Base-by-base conservation (phyloP, 129 eudicot genomes). In the Artemisia argyi region DNA sequence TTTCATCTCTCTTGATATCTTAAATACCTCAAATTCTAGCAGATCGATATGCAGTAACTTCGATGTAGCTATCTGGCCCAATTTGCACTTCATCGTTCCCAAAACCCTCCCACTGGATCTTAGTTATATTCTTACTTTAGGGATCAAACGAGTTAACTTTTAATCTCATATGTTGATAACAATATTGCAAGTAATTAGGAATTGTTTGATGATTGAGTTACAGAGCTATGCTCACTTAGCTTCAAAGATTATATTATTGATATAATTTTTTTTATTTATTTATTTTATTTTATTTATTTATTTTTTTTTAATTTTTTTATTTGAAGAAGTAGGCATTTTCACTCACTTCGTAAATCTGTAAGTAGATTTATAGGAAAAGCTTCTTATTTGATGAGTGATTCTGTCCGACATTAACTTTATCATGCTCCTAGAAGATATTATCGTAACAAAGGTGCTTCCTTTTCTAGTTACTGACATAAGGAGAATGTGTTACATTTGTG, bases 101-200 rank as follows among this genome's bases (percentile, higher is more conserved):
- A 32, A 32, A 32, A 32, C 42, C 7, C 7, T 20, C 22, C 22
- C 11, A 26, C 16, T 64, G 3, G 5, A 42, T 64, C 44, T 16
- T 12, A 51, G 56, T 51, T 4, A 51, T 10, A 18, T 8, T 54
- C 47, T 66, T 47, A 50, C 14, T 67, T 67, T 67, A 50, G 14
- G 30, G 50, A 66, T 19, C 42, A 66, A 66, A 19, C 15, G 47
- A 47, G 42, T 47, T 66, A 20, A 20, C 22, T 20, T 20, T 20
- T 20, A 22, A 7, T 15, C 60, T 22, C 10, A 59, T 3, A 32
- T 32, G 42, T 70, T 18, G 47, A 26, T 44, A 22, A 52, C 59
- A 75, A 65, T 72, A 19, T 64, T 64, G 71, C 54, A 44, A 48
- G 30, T 49, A 22, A n/a, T 26, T 61, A n/a, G 69, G 5, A 48